Evolutionary conservation across 2,329 filamentous ascomycete species (phyloP), one percentile per base, ranked within the genome.

Genomic region (Fusarium sp.): DNA sequence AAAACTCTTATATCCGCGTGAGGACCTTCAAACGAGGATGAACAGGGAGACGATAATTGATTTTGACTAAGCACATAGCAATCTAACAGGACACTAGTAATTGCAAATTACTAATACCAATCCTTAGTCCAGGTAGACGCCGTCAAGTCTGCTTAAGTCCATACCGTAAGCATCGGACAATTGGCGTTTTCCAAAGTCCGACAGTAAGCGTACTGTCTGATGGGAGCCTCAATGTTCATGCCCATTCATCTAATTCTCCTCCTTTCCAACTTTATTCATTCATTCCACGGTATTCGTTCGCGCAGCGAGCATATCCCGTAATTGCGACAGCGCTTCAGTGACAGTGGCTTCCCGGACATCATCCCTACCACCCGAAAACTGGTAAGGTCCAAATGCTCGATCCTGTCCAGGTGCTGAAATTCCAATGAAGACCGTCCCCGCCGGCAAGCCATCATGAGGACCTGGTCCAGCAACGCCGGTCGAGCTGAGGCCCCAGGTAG

Each of bases 401-500:
- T 46, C 56, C 12, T 52, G 38, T 1, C 60, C 61, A 1, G 23
- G 24, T 3, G 26, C 40, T 0, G 56, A 64, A 6, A 72, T 62
- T 4, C 69, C 67, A 32, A 72, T 70, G 17, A 67, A 52, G 2
- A 72, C 67, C 0, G 43, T 70, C 3, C 69, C 64, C 0, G 65
- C 56, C 0, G 69, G 53, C 28, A 70, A 67, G 0, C 61, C 67
- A 17, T 70, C 69, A 15, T 71, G 64, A 0, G 45, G 36, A 3
- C 51, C 58, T 3, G 67, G 65, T 1, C 62, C 69, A 2, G 65
- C 65, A 9, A 67, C 58, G 0, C 65, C 67, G 0, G 59, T 70
- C 1, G 67, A 69, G 21, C 68, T 58, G 6, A 71, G 38, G 2
- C 69, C 69, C 69, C 68, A 71, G 2, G 68, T 71, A 2, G 68